Conservation (phyloP, 2,329 filamentous ascomycete species). For the Chrysoporthe cubensis region DNA sequence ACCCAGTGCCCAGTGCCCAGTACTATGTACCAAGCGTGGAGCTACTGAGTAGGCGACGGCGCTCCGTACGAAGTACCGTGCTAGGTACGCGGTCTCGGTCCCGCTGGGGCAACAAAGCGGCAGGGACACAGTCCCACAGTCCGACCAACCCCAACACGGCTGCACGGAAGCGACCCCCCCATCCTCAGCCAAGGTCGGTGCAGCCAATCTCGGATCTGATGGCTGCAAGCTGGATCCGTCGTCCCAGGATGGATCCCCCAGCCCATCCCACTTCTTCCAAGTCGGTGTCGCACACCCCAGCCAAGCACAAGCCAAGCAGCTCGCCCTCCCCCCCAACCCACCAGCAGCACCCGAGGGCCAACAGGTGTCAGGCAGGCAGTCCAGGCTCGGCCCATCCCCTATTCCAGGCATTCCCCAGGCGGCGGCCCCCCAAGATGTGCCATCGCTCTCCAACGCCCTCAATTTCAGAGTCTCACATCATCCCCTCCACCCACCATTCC, state of each 20-base stretch:
- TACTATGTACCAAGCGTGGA: neutral
- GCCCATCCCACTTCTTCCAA: slow-evolving; percentile 23
- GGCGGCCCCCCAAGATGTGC: neutral
- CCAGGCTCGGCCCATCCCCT: slow-evolving; percentile 11
- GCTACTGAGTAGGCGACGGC: no score
- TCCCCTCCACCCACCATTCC: slow-evolving; percentile 13
- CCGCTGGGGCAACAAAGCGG: neutral
- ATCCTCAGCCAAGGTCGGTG: slow-evolving; percentile 19
- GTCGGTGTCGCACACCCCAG: slow-evolving; percentile 23
- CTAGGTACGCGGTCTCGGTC: neutral
- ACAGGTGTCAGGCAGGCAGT: neutral
- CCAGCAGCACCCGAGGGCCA: neutral
- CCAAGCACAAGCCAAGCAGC: neutral
- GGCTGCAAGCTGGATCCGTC: slow-evolving; percentile 15
- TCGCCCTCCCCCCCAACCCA: slow-evolving; percentile 2
- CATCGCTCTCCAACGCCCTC: slow-evolving; percentile 21
- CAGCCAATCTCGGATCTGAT: slow-evolving; percentile 25
- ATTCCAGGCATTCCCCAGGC: slow-evolving; percentile 26
- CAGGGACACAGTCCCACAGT: slow-evolving; percentile 15
- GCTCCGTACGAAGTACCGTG: neutral
- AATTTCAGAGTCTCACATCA: slow-evolving; percentile 21
- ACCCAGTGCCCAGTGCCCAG: no score
- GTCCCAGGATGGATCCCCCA: slow-evolving; percentile 11
- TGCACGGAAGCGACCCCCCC: slow-evolving; percentile 14
- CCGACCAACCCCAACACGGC: slow-evolving; percentile 12